Percentiles rank a stretch among this genome's conserved stretches.
These are phyloP conservation scores for Odontarrhena argentea DNA, from an alignment of 345 rosid species.

Conservation along the genomic window DNA sequence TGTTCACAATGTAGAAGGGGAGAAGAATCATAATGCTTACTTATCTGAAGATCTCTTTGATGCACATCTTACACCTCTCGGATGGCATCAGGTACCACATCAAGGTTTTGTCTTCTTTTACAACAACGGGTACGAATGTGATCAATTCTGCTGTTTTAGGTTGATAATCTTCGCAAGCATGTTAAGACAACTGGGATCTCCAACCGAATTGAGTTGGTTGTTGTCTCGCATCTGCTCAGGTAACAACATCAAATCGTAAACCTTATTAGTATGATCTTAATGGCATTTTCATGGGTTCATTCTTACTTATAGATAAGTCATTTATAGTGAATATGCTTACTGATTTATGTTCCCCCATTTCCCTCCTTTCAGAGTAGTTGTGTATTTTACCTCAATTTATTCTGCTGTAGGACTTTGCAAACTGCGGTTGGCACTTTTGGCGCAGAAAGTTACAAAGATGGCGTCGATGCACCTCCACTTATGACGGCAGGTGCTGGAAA, in stretches of 20 bases:
- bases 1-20: constrained; percentile 81
- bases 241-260: constrained; percentile 7
- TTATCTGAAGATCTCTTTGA: constrained; percentile 67
- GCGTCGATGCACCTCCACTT: constrained; percentile 48
- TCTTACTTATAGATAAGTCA: constrained; percentile 9
- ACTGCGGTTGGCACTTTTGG: constrained; percentile 78
- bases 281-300: background rate
- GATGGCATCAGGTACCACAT: constrained; percentile 72
- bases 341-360: background rate
- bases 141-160: constrained; percentile 46
- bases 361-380: background rate
- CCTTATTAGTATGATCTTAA: background rate
- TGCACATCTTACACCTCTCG: constrained; percentile 82
- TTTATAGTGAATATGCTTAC: background rate
- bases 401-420: constrained; percentile 63
- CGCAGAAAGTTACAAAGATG: constrained; percentile 49
- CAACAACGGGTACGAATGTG: background rate
- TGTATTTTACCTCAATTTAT: constrained; percentile 16
- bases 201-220: constrained; percentile 61
- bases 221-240: constrained; percentile 72
- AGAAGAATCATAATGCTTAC: constrained; percentile 51
- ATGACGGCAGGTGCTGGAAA: constrained; percentile 60
- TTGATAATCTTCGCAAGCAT: constrained; percentile 66
- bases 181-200: constrained; percentile 54
- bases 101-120: background rate